These are phyloP conservation scores for Vigna nakashimae DNA, from an alignment of 306 rosid species.

Conservation along the genomic window DNA sequence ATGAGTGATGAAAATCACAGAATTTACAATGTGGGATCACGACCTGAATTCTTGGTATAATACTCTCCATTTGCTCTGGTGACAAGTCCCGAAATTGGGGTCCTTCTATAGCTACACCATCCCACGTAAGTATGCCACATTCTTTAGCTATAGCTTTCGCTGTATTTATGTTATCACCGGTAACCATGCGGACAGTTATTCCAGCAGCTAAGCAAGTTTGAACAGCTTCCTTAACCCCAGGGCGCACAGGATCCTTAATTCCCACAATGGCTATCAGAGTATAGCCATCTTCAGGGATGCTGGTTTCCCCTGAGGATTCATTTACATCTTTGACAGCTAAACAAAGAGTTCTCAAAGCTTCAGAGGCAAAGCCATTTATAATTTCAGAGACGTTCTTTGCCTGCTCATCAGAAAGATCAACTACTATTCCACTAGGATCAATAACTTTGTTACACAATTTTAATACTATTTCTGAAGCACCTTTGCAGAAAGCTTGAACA, in stretches of 20 bases:
- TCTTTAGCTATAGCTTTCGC: constrained; percentile 92
- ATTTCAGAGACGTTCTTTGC: constrained; percentile 54
- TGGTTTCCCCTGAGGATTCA: constrained; percentile 39
- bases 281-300: constrained; percentile 69
- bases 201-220: constrained; percentile 85
- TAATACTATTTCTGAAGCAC: constrained; percentile 88
- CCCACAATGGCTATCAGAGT: constrained; percentile 83
- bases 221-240: constrained; percentile 89
- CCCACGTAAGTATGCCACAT: constrained; percentile 85
- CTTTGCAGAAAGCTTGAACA: constrained; percentile 80
- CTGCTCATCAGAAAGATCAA: constrained; percentile 62
- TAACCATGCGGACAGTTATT: constrained; percentile 90
- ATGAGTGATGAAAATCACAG: constrained; percentile 30
- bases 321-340: constrained; percentile 73
- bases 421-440: constrained; percentile 61
- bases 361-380: constrained; percentile 76
- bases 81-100: constrained; percentile 68
- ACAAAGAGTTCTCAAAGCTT: constrained; percentile 92
- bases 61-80: constrained; percentile 57
- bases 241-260: constrained; percentile 93
- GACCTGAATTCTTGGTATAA: constrained; percentile 87
- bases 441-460: constrained; percentile 64
- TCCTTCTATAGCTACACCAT: constrained; percentile 86
- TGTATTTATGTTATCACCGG: constrained; percentile 90
- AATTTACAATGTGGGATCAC: constrained; percentile 29